These are phyloP conservation scores for Ceratobasidium papillatum DNA, from an alignment of 1,284 basidiomycete species.

Conservation along the genomic window DNA sequence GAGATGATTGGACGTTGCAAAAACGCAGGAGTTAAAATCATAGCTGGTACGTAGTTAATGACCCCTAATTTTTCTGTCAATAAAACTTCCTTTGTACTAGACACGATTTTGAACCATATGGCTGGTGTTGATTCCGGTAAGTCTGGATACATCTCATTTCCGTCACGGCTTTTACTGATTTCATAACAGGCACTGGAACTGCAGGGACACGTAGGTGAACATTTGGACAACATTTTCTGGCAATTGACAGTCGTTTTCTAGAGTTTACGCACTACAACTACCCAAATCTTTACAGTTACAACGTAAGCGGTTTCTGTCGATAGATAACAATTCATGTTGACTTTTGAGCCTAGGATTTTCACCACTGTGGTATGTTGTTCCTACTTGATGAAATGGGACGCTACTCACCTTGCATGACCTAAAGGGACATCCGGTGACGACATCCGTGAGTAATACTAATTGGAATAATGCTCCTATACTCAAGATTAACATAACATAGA, in stretches of 20 bases:
- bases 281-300: slow-evolving; percentile 22
- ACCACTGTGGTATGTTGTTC: slow-evolving; percentile 61
- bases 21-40: slow-evolving; percentile 45
- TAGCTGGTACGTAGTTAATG: slow-evolving; percentile 35
- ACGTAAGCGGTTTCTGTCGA: slow-evolving; percentile 1
- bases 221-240: neutral
- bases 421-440: slow-evolving; percentile 53
- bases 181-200: slow-evolving; percentile 23
- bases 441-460: slow-evolving; percentile 51
- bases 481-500: slow-evolving; percentile 46
- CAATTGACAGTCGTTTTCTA: slow-evolving; percentile 44
- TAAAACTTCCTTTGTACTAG: slow-evolving; percentile 49
- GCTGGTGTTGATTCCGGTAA: slow-evolving; percentile 51
- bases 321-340: neutral
- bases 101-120: slow-evolving; percentile 75
- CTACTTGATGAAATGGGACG: too few species aligned
- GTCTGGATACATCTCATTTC: neutral
- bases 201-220: slow-evolving; percentile 19
- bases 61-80: neutral
- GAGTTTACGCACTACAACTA: slow-evolving; percentile 63
- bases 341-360: slow-evolving; percentile 60
- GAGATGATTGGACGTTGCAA: slow-evolving; percentile 46
- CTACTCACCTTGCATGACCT: neutral
- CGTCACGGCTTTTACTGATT: neutral
- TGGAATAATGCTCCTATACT: neutral